Base-by-base conservation (phyloP, 108 stramenopile species). In the Nannochloropsis gaditana region DNA sequence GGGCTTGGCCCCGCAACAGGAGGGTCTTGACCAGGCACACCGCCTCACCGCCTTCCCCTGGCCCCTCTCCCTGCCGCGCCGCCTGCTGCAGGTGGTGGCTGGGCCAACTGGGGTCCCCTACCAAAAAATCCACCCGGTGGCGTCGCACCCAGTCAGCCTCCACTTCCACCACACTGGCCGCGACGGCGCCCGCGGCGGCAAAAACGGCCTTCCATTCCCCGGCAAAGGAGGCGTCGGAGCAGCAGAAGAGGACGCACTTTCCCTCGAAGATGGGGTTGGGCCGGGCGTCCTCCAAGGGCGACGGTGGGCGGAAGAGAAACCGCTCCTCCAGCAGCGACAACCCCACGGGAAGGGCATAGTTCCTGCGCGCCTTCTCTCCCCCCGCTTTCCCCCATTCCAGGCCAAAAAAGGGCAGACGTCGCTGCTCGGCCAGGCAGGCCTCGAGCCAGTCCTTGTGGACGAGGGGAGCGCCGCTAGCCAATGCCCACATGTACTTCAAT, bases 301-400 rank as follows among this genome's bases (percentile, higher is more conserved):
- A 73, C 19, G 59, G 59, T n/a, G 59, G 59, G n/a, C 59, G 59
- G 59, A 73, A 73, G 59, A 73, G 15, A 6, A 73, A 73, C 19
- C 59, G 59, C 59, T 73, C 59, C 59, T 73, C 59, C 59, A 73
- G 8, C 3, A 73, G 59, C 59, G 59, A 73, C 59, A 73, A 73
- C 59, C 59, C 59, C n/a, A n/a, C 59, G 3, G 59, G 59, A 15
- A 73, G 8, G 15, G 59, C 59, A 73, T 73, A 73, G n/a, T 73
- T 73, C 59, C 59, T n/a, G 15, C 59, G 15, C n/a, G 19, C 59
- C 59, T n/a, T n/a, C 59, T n/a, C n/a, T n/a, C 59, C 59, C n/a
- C 59, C 47, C 47, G 0, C 47, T 15, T 15, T 50, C 15, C 47
- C 47, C 15, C 47, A 15, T n/a, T 73, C 59, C 8, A n/a, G 59